A percentile compares a stretch with the other conserved stretches of the same genome.
These are phyloP conservation scores for Eucalyptus cloeziana DNA, from an alignment of 345 rosid genomes.

Conservation along the genomic window DNA sequence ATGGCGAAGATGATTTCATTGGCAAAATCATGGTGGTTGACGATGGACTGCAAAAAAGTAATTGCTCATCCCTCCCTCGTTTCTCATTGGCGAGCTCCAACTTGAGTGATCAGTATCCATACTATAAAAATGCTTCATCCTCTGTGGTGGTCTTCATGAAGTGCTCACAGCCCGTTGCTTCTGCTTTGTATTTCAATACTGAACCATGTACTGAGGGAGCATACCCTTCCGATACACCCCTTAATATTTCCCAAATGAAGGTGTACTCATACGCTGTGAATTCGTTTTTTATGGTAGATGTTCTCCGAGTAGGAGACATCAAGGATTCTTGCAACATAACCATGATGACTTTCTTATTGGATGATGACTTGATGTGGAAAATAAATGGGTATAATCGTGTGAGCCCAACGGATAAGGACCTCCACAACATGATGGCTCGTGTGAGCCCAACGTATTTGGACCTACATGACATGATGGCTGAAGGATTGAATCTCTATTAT, in stretches of 20 bases:
- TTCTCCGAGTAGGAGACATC: too few relatives aligned
- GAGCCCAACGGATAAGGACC: too few relatives aligned
- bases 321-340: too few relatives aligned
- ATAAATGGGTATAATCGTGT: accelerated
- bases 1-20: accelerated
- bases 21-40: neutral
- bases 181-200: accelerated
- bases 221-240: too few relatives aligned
- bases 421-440: too few relatives aligned
- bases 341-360: too few relatives aligned
- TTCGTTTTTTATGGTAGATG: too few relatives aligned
- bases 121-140: too few relatives aligned
- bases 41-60: neutral
- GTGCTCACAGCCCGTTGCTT: neutral
- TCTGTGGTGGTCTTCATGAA: neutral
- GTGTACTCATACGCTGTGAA: neutral
- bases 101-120: neutral
- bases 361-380: accelerated
- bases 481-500: too few relatives aligned
- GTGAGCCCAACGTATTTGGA: neutral
- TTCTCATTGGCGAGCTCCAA: neutral
- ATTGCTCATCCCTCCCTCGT: neutral
- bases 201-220: neutral
- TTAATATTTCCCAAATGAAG: neutral
- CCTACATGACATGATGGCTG: neutral